Base-by-base conservation (phyloP, 2,329 filamentous ascomycete species). In the Fusarium zealandicum region DNA sequence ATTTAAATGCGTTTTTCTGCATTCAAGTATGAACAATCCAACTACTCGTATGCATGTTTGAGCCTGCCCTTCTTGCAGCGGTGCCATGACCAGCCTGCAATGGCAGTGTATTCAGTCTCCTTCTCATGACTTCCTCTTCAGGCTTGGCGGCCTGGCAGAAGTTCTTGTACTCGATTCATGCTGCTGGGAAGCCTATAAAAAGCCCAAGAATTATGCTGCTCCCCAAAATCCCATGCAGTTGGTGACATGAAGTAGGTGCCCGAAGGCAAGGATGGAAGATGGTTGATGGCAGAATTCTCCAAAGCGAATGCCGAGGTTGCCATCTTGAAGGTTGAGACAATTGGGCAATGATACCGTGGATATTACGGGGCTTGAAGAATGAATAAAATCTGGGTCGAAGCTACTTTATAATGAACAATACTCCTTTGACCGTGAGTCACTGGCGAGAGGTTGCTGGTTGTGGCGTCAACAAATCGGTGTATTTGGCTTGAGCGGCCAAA, bases 171-270 rank as follows among this genome's bases (percentile, higher is more conserved):
- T 51, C 50, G 14, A 32, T 36, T n/a, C 45, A 68, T 1, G 70
- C 66, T 1, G 55, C 53, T 0, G 69, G 69, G 9, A 71, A 72
- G 5, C 68, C 53, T 1, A 22, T n/a, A 0, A 56, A 60, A 0
- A 73, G 59, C 36, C 71, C 68, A 13, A 59, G 53, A 6, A 69
- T 68, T 31, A 72, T 61, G 13, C 71, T 69, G 63, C 54, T 25
- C 67, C 70, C 69, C 71, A 73, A 31, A 59, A 51, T 1, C 56
- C 70, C 36, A 72, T 60, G 52, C 69, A 72, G 28, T 72, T 71
- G 25, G 69, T 71, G 1, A 67, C 67, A 30, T 73, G 71, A 73
- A 60, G 38, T 69, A 66, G 36, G 42, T 41, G 9, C 57, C 41
- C 2, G 54, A 8, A 0, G 64, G 61, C 0, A 66, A 40, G 0